A percentile compares a stretch with the other conserved stretches of the same genome.
These are phyloP conservation scores for Chytriomyces confervae DNA, from an alignment of 192 early-diverging fungal genomes.

Conservation along the genomic window DNA sequence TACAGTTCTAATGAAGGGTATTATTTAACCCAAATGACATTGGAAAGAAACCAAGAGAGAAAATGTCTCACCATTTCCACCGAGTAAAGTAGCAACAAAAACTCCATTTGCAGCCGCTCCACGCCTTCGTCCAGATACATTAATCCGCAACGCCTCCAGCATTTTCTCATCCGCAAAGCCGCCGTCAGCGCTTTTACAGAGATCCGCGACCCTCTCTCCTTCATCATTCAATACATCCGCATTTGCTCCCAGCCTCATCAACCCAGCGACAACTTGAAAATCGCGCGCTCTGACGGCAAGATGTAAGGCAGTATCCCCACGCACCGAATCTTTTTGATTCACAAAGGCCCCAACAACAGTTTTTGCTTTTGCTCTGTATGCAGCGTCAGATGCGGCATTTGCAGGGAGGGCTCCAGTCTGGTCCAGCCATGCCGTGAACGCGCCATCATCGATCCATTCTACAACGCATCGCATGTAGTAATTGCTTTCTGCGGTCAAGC, in stretches of 20 bases:
- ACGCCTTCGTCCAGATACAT: neutral
- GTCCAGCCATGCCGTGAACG: constrained; percentile 1
- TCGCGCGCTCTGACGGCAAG: constrained; percentile 27
- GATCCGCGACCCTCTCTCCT: constrained; percentile 7
- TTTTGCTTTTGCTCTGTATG: constrained; percentile 1
- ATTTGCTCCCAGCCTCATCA: constrained; percentile 23
- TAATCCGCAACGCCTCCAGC: neutral
- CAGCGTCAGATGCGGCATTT: neutral
- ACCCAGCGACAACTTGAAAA: neutral
- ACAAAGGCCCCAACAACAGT: constrained; percentile 23
- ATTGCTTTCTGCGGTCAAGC: neutral
- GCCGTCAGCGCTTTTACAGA: neutral
- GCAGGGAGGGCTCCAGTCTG: neutral
- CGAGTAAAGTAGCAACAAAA: neutral
- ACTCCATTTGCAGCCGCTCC: neutral
- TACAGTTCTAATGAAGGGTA: no score
- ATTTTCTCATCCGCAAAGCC: neutral
- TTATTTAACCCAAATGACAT: no score
- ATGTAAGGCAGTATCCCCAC: constrained; percentile 36
- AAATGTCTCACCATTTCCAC: neutral
- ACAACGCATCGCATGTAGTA: constrained; percentile 39
- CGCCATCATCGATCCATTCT: constrained; percentile 31
- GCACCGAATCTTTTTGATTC: constrained; percentile 20
- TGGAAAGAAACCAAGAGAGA: no score
- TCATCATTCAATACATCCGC: constrained; percentile 8